Evolutionary conservation across 371 early-diverging fungal genomes (phyloP).

Genomic region (Circinella umbellata): DNA sequence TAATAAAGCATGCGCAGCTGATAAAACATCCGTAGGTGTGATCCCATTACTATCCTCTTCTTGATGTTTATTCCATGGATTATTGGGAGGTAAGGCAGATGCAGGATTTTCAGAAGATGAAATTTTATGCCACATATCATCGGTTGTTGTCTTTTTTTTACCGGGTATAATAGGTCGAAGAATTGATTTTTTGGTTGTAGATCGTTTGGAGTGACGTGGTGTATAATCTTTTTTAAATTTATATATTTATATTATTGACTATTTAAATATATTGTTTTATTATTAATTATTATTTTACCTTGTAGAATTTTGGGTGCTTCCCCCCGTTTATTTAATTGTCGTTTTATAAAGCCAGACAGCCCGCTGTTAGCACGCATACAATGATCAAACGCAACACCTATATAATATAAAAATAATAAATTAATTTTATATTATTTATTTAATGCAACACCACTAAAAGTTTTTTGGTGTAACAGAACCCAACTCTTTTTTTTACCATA

Average conservation of each 20-base stretch:
- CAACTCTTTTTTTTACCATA: constrained; percentile 30
- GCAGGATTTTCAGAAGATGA: constrained; percentile 9
- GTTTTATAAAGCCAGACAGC: constrained; percentile 41
- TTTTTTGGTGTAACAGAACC: not conserved
- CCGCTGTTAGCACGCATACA: constrained; percentile 51
- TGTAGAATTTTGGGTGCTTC: constrained; percentile 21
- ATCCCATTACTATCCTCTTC: not conserved
- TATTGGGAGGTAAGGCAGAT: not conserved
- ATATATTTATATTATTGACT: not conserved
- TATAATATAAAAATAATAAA: not conserved
- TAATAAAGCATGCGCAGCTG: constrained; percentile 39
- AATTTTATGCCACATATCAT: constrained; percentile 15
- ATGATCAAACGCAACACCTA: constrained; percentile 46
- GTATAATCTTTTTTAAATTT: constrained; percentile 25
- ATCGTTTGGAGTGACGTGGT: constrained; percentile 21
- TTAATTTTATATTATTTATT: not conserved
- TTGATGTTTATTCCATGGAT: not conserved
- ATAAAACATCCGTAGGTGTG: constrained; percentile 38
- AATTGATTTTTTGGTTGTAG: constrained; percentile 23
- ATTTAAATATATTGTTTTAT: too few relatives aligned
- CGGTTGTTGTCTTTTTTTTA: constrained; percentile 13
- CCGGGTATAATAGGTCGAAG: constrained; percentile 24
- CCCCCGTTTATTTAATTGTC: constrained; percentile 13
- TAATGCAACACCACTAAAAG: too few relatives aligned
- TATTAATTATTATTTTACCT: constrained; percentile 14